These are phyloP conservation scores for Backusella mclennaniae DNA, from an alignment of 192 early-diverging fungal species.

Conservation along the genomic window DNA sequence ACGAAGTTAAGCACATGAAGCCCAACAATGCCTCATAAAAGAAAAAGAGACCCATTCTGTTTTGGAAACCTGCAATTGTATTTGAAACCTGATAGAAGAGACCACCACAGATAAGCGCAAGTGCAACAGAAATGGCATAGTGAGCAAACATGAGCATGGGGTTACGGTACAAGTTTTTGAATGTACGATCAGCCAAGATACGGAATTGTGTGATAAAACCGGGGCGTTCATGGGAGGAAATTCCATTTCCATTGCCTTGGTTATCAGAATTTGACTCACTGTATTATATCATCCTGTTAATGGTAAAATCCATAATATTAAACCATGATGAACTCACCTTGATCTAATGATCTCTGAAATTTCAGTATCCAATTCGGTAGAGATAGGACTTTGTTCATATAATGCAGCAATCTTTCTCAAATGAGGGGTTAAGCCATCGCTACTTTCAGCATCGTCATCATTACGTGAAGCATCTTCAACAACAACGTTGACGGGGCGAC, in stretches of 20 bases:
- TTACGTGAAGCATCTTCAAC: background rate
- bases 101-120: slow-evolving; percentile 62
- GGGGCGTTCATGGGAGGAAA: slow-evolving; percentile 45
- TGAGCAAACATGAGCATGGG: slow-evolving; percentile 76
- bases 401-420: slow-evolving; percentile 30
- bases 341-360: slow-evolving; percentile 17
- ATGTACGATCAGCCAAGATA: slow-evolving; percentile 71
- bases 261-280: background rate
- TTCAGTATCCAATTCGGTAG: slow-evolving; percentile 32
- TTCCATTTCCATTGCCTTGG: background rate
- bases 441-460: slow-evolving; percentile 11
- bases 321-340: background rate
- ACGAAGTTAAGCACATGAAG: slow-evolving; percentile 61
- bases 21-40: slow-evolving; percentile 65
- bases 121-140: slow-evolving; percentile 62
- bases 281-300: background rate
- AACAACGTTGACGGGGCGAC: background rate
- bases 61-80: slow-evolving; percentile 59
- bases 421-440: slow-evolving; percentile 33
- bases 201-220: slow-evolving; percentile 66
- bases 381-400: slow-evolving; percentile 36
- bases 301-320: background rate
- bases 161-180: slow-evolving; percentile 82
- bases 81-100: slow-evolving; percentile 64
- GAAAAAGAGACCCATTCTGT: slow-evolving; percentile 65